A percentile compares a stretch with the other conserved stretches of the same genome.
phyloP scores from a whole-genome alignment of 129 eudicot genomes.

The Lactuca sativa region DNA sequence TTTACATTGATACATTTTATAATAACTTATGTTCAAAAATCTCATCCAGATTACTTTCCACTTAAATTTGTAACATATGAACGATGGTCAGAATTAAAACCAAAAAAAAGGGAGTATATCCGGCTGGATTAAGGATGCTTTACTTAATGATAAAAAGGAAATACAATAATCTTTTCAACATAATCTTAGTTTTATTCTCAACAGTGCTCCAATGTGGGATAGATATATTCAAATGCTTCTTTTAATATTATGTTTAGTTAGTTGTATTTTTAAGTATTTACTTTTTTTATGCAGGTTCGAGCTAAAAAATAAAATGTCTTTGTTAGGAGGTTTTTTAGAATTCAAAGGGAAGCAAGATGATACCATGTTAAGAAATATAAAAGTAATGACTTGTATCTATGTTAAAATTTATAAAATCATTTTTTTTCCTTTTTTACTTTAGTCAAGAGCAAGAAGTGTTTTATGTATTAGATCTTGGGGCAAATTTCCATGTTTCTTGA shows the following conservation, averaged over 20 bases:
- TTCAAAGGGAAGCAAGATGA: slow-evolving; percentile 93
- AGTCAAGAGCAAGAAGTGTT: slow-evolving; percentile 84
- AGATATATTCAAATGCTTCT: slow-evolving; percentile 30
- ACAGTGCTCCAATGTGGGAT: slow-evolving; percentile 90
- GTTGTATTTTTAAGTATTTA: slow-evolving; percentile 1
- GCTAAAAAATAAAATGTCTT: slow-evolving; percentile 61
- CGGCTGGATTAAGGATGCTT: slow-evolving; percentile 84
- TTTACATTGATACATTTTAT: slow-evolving; percentile 8
- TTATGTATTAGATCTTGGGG: slow-evolving; percentile 96
- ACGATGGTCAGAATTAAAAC: slow-evolving; percentile 79
- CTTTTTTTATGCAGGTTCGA: slow-evolving; percentile 59
- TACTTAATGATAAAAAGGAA: slow-evolving; percentile 68
- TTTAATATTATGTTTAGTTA: not conserved
- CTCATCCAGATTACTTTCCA: slow-evolving; percentile 51
- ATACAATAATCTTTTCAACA: slow-evolving; percentile 55
- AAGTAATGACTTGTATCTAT: not conserved
- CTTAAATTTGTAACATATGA: slow-evolving; percentile 79
- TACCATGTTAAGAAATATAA: slow-evolving; percentile 58
- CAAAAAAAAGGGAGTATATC: slow-evolving; percentile 56
- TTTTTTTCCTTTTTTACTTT: slow-evolving; percentile 6
- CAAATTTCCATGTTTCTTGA: slow-evolving; percentile 83
- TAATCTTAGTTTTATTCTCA: slow-evolving; percentile 60
- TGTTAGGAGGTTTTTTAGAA: slow-evolving; percentile 85
- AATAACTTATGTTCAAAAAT: not conserved
- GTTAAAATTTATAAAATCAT: not conserved